Evolutionary conservation across 768 basidiomycete genomes (phyloP), one percentile per base, ranked within the genome.

Genomic region (Tylopilus balloui): DNA sequence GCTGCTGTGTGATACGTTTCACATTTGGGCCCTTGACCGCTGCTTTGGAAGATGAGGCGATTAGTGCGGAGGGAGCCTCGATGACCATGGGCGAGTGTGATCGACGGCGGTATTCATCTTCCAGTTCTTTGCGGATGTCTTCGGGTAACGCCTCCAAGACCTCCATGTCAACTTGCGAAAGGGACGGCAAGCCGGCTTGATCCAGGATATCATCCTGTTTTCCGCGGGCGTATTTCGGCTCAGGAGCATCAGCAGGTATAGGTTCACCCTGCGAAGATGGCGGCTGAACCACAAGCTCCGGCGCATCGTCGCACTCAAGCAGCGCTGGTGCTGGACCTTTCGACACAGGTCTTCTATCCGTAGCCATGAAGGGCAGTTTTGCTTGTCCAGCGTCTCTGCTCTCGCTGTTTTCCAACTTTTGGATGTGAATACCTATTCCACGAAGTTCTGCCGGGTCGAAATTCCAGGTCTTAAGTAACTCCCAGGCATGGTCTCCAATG

Each of bases 351-450:
- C 25, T 48, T 24, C 20, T 48, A 12, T 52, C 47, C 11, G 55
- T 50, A 29, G 57, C 61, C 45, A 72, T 72, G 65, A 94, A 94
- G 0, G 77, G 71, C 24, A 92, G 66, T 12, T 72, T 71, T 3
- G 70, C 76, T 61, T 92, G 92, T 1, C 81, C 84, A 4, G 68
- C 55, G 14, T 74, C 71, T 10, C 64, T 59, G 13, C 55, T 59
- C 20, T 62, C 60, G 4, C 64, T 58, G 7, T 75, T 71, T 67
- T 96, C 92, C 5, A 98, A 75, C 64, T 93, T 97, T 60, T 87
- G 84, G 12, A 97, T 80, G 59, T 94, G 92, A 8, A 98, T 85
- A 0, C 90, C 92, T 48, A 98, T 79, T 1, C 95, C 95, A 19
- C 95, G 78, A n/a, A 98, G 71, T 53, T 97, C 95, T 50, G 73